Evolutionary conservation across 1,284 basidiomycete species (phyloP).

Genomic region (Ceratobasidium papillatum): DNA sequence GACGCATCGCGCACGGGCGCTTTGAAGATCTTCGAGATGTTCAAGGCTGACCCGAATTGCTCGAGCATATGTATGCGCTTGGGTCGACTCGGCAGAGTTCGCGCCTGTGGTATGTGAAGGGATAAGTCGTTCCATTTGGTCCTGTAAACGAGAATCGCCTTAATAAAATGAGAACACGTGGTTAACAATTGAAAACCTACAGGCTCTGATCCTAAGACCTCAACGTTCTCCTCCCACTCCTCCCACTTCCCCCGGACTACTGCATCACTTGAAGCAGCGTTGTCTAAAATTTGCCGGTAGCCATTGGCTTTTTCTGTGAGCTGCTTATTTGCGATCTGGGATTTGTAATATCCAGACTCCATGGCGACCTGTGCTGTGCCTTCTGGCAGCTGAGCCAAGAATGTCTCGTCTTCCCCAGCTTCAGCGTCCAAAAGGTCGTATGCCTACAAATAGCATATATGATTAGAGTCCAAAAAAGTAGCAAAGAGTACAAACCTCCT

Average conservation of each 20-base stretch:
- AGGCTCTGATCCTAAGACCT: slow-evolving; percentile 76
- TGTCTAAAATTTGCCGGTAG: slow-evolving; percentile 75
- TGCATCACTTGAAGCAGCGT: slow-evolving; percentile 79
- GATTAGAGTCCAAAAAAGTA: not conserved
- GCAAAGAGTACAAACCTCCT: slow-evolving; percentile 66
- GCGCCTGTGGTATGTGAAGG: slow-evolving; percentile 43
- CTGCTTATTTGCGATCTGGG: slow-evolving; percentile 80
- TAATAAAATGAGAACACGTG: not conserved
- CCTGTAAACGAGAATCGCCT: not conserved
- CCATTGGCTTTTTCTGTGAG: slow-evolving; percentile 74
- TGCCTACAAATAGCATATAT: slow-evolving; percentile 60
- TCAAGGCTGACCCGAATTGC: slow-evolving; percentile 82
- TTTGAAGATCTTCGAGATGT: slow-evolving; percentile 77
- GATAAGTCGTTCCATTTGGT: slow-evolving; percentile 16
- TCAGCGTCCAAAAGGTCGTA: slow-evolving; percentile 90
- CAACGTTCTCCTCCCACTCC: slow-evolving; percentile 81
- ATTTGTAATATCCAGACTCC: slow-evolving; percentile 55
- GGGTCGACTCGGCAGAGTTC: slow-evolving; percentile 49
- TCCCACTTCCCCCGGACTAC: slow-evolving; percentile 84
- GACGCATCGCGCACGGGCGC: slow-evolving; percentile 68
- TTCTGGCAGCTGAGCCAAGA: slow-evolving; percentile 59
- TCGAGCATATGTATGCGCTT: slow-evolving; percentile 71
- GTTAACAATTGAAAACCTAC: slow-evolving; percentile 53
- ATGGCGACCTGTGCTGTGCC: slow-evolving; percentile 58
- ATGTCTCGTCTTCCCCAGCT: slow-evolving; percentile 81